Evolutionary conservation across 441 rosid genomes (phyloP).

Genomic region (Hypseocharis bilobata): DNA sequence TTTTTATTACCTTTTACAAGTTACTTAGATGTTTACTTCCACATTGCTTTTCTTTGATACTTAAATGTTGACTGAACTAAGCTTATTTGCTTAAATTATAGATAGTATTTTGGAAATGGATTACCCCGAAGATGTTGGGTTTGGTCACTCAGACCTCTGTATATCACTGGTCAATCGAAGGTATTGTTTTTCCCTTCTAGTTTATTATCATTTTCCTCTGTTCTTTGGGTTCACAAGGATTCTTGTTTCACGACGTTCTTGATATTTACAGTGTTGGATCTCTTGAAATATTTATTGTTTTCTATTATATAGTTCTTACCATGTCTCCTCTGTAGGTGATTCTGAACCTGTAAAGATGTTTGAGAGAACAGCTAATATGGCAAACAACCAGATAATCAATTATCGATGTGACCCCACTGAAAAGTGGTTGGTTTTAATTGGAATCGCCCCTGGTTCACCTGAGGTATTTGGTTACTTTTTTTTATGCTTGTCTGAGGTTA

Average conservation of each 20-base stretch:
- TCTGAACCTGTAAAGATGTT: slow-evolving; percentile 95
- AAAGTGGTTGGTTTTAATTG: slow-evolving; percentile 96
- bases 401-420: slow-evolving; percentile 91
- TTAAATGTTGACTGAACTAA: slow-evolving; percentile 5
- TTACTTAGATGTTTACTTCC: background rate
- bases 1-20: background rate
- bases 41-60: too few species aligned
- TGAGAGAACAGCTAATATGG: slow-evolving; percentile 91
- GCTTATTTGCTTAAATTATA: slow-evolving; percentile 15
- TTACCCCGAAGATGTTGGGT: slow-evolving; percentile 81
- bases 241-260: background rate
- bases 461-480: slow-evolving; percentile 55
- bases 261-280: background rate
- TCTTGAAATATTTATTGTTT: background rate
- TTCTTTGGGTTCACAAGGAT: too few species aligned
- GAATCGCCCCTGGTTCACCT: slow-evolving; percentile 79
- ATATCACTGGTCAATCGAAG: slow-evolving; percentile 98
- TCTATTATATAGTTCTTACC: slow-evolving; percentile 12
- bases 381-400: slow-evolving; percentile 91
- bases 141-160: slow-evolving; percentile 84
- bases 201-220: slow-evolving; percentile 3
- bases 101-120: slow-evolving; percentile 99
- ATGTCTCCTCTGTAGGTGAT: slow-evolving; percentile 50
- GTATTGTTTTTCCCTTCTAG: slow-evolving; percentile 29
- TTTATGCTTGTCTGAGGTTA: slow-evolving; percentile 1